Evolutionary conservation across 305 asterid genomes (phyloP).

Genomic region (Fraxinus angustifolia): DNA sequence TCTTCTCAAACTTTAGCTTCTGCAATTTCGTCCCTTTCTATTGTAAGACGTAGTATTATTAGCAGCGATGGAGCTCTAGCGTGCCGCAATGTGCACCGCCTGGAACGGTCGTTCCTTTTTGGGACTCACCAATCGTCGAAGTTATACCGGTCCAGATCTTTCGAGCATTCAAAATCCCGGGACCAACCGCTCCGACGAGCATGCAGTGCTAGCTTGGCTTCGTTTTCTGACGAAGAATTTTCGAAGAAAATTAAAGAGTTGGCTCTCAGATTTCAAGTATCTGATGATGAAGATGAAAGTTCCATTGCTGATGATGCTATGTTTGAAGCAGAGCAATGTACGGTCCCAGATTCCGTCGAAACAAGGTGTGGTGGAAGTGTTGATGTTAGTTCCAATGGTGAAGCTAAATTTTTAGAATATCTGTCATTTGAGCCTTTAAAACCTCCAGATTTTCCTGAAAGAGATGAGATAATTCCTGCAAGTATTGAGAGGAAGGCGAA

Average conservation of each 20-base stretch:
- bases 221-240: conserved; percentile 80
- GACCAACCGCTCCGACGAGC: conserved; percentile 35
- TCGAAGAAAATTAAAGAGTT: conserved; percentile 54
- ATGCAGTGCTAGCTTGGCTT: conserved; percentile 47
- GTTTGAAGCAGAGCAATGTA: not conserved
- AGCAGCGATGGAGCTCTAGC: conserved; percentile 43
- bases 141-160: conserved; percentile 48
- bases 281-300: conserved; percentile 22
- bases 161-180: conserved; percentile 29
- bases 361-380: not conserved
- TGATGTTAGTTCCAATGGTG: conserved; percentile 10
- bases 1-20: conserved; percentile 65
- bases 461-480: conserved; percentile 53
- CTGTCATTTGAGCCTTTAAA: conserved; percentile 42
- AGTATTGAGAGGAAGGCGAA: conserved; percentile 67
- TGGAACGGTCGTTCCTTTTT: conserved; percentile 33
- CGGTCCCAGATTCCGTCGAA: conserved; percentile 2
- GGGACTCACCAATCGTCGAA: conserved; percentile 38
- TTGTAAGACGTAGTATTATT: conserved; percentile 40
- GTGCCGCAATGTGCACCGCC: conserved; percentile 31
- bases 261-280: conserved; percentile 39
- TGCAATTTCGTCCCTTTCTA: conserved; percentile 51
- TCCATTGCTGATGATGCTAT: not conserved
- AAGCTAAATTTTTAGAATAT: conserved; percentile 29
- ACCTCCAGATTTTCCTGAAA: conserved; percentile 46